phyloP scores from a whole-genome alignment of 2,329 filamentous ascomycete species.

The Colletotrichum ledebouriae region DNA sequence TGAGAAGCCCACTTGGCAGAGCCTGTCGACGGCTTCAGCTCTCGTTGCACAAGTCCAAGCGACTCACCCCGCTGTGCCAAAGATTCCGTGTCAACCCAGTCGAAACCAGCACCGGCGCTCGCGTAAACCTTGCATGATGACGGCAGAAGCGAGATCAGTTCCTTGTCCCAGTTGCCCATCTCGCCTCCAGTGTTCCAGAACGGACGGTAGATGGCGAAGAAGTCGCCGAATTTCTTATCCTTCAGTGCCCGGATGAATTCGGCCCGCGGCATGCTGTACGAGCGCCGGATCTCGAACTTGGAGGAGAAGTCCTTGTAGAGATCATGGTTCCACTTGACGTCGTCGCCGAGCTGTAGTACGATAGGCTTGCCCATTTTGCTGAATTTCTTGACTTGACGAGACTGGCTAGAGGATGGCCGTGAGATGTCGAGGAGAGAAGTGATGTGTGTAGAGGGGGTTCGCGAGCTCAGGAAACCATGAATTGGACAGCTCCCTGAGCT shows the following conservation, averaged over 20 bases:
- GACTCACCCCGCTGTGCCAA: slow-evolving; percentile 32
- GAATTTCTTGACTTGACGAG: background rate
- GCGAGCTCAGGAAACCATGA: background rate
- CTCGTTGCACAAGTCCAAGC: background rate
- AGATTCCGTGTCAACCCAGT: slow-evolving; percentile 40
- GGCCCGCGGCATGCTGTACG: slow-evolving; percentile 38
- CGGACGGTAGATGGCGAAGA: slow-evolving; percentile 40
- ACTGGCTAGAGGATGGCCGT: background rate
- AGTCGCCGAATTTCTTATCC: slow-evolving; percentile 38
- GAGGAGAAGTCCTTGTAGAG: slow-evolving; percentile 40
- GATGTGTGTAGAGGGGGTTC: background rate
- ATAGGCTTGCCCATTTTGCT: slow-evolving; percentile 38
- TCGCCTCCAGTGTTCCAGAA: slow-evolving; percentile 41
- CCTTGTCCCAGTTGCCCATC: slow-evolving; percentile 41
- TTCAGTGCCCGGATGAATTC: slow-evolving; percentile 40
- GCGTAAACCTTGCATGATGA: slow-evolving; percentile 38
- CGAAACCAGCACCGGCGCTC: slow-evolving; percentile 36
- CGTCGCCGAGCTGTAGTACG: slow-evolving; percentile 40
- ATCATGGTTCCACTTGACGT: slow-evolving; percentile 41
- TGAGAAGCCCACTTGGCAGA: background rate
- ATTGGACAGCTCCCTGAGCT: background rate
- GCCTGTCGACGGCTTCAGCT: background rate
- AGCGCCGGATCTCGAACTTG: slow-evolving; percentile 37
- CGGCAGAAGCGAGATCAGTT: slow-evolving; percentile 36
- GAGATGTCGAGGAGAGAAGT: background rate